Evolutionary conservation across 2,329 filamentous ascomycete genomes (phyloP).

Genomic region (Aspergillus piperis): DNA sequence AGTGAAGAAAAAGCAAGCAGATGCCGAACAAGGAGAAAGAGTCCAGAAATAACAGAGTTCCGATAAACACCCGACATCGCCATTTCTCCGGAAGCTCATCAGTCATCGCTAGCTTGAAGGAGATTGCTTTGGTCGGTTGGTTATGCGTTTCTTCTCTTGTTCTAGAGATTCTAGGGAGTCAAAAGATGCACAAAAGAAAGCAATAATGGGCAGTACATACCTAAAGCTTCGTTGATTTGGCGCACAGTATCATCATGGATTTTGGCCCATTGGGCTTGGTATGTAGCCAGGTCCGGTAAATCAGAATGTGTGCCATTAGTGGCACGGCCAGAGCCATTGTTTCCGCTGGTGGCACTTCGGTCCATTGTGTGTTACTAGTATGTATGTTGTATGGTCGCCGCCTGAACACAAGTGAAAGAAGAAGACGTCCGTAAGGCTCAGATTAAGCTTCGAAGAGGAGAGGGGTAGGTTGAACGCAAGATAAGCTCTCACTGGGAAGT

Average conservation of each 20-base stretch:
- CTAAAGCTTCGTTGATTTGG: constrained; percentile 18
- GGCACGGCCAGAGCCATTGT: not conserved
- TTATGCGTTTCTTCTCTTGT: constrained; percentile 2
- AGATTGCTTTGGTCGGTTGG: not conserved
- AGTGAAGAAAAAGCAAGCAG: not conserved
- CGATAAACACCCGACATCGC: not conserved
- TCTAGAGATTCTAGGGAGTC: not conserved
- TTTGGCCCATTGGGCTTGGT: constrained; percentile 19
- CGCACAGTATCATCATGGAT: constrained; percentile 20
- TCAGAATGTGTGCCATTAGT: not conserved
- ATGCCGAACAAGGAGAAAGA: not conserved
- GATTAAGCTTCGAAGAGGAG: not conserved
- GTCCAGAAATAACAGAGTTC: not conserved
- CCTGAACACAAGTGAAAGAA: not conserved
- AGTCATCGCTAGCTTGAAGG: not conserved
- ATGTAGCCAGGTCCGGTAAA: constrained; percentile 12
- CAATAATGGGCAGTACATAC: constrained; percentile 1
- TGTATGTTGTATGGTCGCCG: not conserved
- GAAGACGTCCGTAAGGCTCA: not conserved
- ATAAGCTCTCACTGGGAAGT: not conserved
- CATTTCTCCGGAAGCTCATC: not conserved
- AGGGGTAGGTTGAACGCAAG: not conserved
- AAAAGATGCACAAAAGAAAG: not conserved
- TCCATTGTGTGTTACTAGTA: constrained; percentile 6
- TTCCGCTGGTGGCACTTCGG: not conserved